Conservation (phyloP, 805 yeast genomes). For the Myxozyma monticola region DNA sequence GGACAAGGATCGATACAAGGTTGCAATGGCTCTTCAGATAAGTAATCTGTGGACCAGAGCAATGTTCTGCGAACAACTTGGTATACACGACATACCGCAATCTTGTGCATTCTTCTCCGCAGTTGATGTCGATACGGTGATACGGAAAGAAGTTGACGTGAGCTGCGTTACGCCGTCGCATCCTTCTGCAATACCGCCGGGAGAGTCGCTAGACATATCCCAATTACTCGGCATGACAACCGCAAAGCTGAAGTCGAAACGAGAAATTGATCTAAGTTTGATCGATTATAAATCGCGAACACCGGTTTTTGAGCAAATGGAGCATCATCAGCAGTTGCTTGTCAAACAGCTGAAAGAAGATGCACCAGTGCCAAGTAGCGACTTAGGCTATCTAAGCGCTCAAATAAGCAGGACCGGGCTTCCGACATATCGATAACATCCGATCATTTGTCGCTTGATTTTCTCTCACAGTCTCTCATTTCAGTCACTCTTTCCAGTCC, state of each 20-base stretch:
- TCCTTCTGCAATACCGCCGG: slow-evolving; percentile 67
- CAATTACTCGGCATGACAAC: slow-evolving; percentile 5
- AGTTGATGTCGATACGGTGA: slow-evolving; percentile 82
- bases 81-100: slow-evolving; percentile 86
- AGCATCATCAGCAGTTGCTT: slow-evolving; percentile 11
- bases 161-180: slow-evolving; percentile 92
- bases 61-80: slow-evolving; percentile 89
- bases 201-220: slow-evolving; percentile 70
- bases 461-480: background rate
- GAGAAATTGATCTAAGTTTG: slow-evolving; percentile 7
- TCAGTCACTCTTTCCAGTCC: background rate
- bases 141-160: slow-evolving; percentile 90
- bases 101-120: slow-evolving; percentile 94
- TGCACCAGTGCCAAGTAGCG: slow-evolving; percentile 25
- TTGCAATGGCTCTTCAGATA: slow-evolving; percentile 81
- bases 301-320: slow-evolving; percentile 27
- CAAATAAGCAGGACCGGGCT: slow-evolving; percentile 21
- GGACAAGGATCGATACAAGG: slow-evolving; percentile 70
- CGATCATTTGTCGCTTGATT: background rate
- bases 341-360: slow-evolving; percentile 9
- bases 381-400: slow-evolving; percentile 25
- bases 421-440: slow-evolving; percentile 15
- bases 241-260: slow-evolving; percentile 7
- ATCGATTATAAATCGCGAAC: slow-evolving; percentile 14
- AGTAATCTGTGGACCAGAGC: slow-evolving; percentile 95